These are phyloP conservation scores for Melanopsichium pennsylvanicum DNA, from an alignment of 1,284 basidiomycete species.

Conservation along the genomic window DNA sequence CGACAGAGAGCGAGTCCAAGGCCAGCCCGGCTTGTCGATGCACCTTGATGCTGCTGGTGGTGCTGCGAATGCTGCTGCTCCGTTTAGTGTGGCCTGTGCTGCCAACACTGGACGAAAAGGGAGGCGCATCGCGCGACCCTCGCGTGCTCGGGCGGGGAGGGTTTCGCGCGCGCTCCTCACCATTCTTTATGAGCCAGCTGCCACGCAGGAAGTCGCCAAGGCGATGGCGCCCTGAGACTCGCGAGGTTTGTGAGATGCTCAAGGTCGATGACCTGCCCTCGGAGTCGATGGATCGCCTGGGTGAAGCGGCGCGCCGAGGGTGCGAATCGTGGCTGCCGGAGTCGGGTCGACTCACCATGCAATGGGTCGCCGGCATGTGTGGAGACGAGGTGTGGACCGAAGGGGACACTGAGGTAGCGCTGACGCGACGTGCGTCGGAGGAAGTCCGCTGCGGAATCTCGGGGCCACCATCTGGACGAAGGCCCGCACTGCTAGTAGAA, in stretches of 20 bases:
- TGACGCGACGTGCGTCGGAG: slow-evolving; percentile 24
- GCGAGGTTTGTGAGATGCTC: slow-evolving; percentile 45
- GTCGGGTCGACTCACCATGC: slow-evolving; percentile 13
- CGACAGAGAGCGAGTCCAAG: slow-evolving; percentile 20
- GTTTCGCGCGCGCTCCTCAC: slow-evolving; percentile 28
- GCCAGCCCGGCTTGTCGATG: not conserved
- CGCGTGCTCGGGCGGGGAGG: slow-evolving; percentile 33
- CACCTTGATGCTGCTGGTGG: slow-evolving; percentile 10
- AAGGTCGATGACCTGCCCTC: slow-evolving; percentile 28
- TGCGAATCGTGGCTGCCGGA: slow-evolving; percentile 17
- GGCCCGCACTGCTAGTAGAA: slow-evolving; percentile 23
- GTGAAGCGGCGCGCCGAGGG: slow-evolving; percentile 17
- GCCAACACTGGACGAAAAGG: slow-evolving; percentile 3
- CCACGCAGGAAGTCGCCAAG: slow-evolving; percentile 42
- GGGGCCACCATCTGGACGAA: slow-evolving; percentile 21
- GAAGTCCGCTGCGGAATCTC: slow-evolving; percentile 37
- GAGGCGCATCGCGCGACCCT: slow-evolving; percentile 26
- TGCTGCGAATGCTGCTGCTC: slow-evolving; percentile 29
- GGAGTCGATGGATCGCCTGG: slow-evolving; percentile 29
- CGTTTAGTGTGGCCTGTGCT: slow-evolving; percentile 4
- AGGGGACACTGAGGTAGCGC: slow-evolving; percentile 16
- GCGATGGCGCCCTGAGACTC: slow-evolving; percentile 41
- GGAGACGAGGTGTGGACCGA: slow-evolving; percentile 20
- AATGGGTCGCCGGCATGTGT: slow-evolving; percentile 13
- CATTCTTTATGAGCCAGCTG: slow-evolving; percentile 30